A percentile compares a stretch with the other conserved stretches of the same genome.
phyloP scores from a whole-genome alignment of 2,329 filamentous ascomycete species.

The Trichoderma arundinaceum region DNA sequence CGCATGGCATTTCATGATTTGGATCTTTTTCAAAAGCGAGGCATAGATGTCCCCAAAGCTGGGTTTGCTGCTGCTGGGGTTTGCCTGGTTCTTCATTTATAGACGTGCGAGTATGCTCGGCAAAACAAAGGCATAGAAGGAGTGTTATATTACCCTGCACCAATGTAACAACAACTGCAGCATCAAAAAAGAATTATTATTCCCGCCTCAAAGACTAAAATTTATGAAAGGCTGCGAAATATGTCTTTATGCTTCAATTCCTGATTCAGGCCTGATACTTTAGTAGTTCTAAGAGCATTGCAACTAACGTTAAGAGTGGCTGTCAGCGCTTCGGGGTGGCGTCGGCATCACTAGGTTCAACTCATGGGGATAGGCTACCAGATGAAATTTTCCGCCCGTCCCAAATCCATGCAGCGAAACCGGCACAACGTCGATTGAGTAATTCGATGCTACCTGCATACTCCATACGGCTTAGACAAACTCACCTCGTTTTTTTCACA shows the following conservation, averaged over 20 bases:
- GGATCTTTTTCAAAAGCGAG: not conserved
- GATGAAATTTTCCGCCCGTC: conserved; percentile 24
- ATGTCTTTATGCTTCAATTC: no score
- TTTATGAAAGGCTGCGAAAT: no score
- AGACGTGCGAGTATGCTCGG: not conserved
- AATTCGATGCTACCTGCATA: not conserved
- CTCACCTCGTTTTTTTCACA: not conserved
- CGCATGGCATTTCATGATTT: no score
- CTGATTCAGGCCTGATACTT: no score
- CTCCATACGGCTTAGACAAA: not conserved
- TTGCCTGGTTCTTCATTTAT: not conserved
- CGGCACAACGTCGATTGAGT: not conserved
- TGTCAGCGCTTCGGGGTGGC: conserved; percentile 25
- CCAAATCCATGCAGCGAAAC: conserved; percentile 22
- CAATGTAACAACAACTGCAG: not conserved
- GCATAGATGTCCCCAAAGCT: not conserved
- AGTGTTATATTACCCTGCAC: not conserved
- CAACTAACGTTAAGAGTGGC: not conserved
- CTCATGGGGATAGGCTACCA: not conserved
- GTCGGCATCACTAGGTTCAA: conserved; percentile 23
- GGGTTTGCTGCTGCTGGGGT: not conserved
- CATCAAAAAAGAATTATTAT: not conserved
- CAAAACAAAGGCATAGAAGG: conserved; percentile 1
- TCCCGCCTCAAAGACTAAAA: not conserved
- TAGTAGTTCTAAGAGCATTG: not conserved